phyloP scores from a whole-genome alignment of 2,329 filamentous ascomycete species.

The Huntiella moniliformis region DNA sequence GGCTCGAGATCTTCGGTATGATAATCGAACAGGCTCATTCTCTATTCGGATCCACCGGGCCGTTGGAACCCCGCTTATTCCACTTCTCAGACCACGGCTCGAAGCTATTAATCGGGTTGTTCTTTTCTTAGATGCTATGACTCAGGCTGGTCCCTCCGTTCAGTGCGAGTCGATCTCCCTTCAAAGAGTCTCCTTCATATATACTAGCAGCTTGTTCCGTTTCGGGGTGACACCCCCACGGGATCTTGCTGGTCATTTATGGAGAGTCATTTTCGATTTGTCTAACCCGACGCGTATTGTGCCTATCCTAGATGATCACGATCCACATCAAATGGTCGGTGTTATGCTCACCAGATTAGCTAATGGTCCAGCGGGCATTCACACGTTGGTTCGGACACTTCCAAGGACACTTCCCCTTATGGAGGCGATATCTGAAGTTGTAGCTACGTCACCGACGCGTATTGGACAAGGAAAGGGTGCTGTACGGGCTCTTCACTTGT shows the following conservation, averaged over 20 bases:
- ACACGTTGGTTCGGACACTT: constrained; percentile 33
- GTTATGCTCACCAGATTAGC: constrained; percentile 39
- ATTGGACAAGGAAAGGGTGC: constrained; percentile 25
- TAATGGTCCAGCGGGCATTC: constrained; percentile 34
- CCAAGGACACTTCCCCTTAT: constrained; percentile 47
- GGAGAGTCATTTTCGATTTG: constrained; percentile 41
- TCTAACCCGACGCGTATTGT: constrained; percentile 23
- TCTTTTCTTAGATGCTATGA: constrained; percentile 47
- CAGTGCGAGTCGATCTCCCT: constrained; percentile 41
- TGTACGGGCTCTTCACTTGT: constrained; percentile 32
- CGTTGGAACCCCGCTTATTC: constrained; percentile 40
- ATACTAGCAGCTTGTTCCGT: constrained; percentile 19
- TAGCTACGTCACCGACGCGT: constrained; percentile 16
- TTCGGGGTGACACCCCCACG: constrained; percentile 1
- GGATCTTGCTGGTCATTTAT: constrained; percentile 14
- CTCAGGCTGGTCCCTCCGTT: constrained; percentile 34
- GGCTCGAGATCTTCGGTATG: constrained; percentile 45
- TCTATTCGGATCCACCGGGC: constrained; percentile 38
- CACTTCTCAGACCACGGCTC: constrained; percentile 39
- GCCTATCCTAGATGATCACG: constrained; percentile 28
- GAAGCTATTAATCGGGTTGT: constrained; percentile 52
- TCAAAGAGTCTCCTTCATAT: constrained; percentile 48
- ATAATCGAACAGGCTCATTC: constrained; percentile 40
- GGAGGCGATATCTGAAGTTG: constrained; percentile 25
- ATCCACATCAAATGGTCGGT: constrained; percentile 47